Evolutionary conservation across 345 rosid species (phyloP).

Genomic region (Rhodamnia rubescens): DNA sequence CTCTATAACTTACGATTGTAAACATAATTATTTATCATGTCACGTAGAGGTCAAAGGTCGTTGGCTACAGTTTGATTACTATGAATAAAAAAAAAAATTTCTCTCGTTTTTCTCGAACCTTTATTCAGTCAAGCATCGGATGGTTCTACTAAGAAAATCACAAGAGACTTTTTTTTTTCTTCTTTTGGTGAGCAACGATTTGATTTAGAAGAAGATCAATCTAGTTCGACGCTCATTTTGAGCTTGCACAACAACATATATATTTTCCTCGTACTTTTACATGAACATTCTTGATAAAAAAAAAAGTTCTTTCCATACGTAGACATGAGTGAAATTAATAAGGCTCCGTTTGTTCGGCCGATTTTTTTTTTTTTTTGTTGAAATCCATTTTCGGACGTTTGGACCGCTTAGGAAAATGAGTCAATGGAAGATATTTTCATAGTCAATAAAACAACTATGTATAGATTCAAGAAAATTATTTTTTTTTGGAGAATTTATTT

Average conservation of each 20-base stretch:
- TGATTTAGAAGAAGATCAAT: background rate
- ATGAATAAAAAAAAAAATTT: background rate
- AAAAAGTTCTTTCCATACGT: background rate
- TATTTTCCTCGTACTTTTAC: background rate
- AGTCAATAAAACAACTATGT: background rate
- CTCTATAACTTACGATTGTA: background rate
- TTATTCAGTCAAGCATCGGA: background rate
- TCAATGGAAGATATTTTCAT: background rate
- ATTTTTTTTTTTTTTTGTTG: background rate
- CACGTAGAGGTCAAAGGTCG: background rate
- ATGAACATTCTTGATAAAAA: background rate
- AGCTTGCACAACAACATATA: background rate
- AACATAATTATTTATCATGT: background rate
- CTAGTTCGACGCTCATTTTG: background rate
- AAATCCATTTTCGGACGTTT: background rate
- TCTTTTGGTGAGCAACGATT: too few relatives aligned
- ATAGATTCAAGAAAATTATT: background rate
- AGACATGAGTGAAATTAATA: background rate
- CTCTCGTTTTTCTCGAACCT: background rate
- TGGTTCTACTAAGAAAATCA: background rate
- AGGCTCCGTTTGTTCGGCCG: rapidly evolving
- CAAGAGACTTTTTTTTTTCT: too few relatives aligned
- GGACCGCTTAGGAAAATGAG: background rate
- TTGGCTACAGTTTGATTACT: background rate
- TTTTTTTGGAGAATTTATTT: background rate